Evolutionary conservation across 495 filamentous ascomycete species (phyloP).

Genomic region (Elaphomyces granulatus): DNA sequence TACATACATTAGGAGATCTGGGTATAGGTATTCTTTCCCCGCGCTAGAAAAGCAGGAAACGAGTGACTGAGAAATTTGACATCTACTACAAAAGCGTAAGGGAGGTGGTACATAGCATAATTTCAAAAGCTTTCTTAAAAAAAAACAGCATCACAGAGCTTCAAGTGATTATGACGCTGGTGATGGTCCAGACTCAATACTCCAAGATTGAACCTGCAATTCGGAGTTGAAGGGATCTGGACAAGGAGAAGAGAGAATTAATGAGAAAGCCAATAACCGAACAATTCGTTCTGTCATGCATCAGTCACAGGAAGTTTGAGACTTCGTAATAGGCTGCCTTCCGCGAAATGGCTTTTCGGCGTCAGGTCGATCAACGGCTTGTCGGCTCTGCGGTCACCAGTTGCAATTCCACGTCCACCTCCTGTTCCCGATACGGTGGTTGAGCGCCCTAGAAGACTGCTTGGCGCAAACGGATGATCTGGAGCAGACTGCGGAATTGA

Average conservation of each 20-base stretch:
- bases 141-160: no score
- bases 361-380: conserved; percentile 43
- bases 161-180: no score
- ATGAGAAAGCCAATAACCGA: background rate
- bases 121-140: no score
- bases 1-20: no score
- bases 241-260: background rate
- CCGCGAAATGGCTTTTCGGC: conserved; percentile 35
- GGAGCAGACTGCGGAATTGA: conserved; percentile 13
- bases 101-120: no score
- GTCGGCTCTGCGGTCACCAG: conserved; percentile 34
- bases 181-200: no score
- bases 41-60: no score
- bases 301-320: background rate
- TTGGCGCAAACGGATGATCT: conserved; percentile 20
- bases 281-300: conserved; percentile 1
- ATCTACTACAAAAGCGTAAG: no score
- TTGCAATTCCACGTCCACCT: conserved; percentile 38
- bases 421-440: conserved; percentile 10
- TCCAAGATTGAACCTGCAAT: no score
- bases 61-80: no score
- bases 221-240: no score
- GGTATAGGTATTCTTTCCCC: no score
- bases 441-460: conserved; percentile 25
- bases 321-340: conserved; percentile 38